Evolutionary conservation across 2,329 filamentous ascomycete genomes (phyloP).

Genomic region (Fusarium sarcochroum): DNA sequence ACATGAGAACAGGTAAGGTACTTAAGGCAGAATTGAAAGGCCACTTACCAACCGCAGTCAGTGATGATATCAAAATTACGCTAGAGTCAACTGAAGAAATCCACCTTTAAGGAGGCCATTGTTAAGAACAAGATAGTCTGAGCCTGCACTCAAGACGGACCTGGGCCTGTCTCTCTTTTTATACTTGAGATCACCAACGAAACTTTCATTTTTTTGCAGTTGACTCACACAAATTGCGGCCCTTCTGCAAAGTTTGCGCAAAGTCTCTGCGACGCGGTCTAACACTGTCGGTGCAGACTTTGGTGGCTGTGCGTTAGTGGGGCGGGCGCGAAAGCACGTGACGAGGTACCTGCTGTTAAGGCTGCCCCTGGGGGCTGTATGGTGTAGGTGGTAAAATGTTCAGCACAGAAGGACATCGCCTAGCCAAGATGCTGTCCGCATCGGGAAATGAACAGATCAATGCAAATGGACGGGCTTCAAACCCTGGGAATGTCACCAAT

Average conservation of each 20-base stretch:
- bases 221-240: neutral
- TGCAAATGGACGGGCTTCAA: neutral
- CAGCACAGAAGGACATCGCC: rapidly evolving
- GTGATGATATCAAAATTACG: neutral
- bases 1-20: neutral
- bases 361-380: neutral
- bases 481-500: neutral
- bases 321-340: neutral
- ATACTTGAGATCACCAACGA: neutral
- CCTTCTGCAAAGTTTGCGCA: neutral
- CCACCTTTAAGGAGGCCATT: neutral
- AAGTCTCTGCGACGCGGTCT: neutral
- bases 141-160: neutral
- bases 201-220: neutral
- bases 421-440: no score
- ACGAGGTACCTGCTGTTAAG: neutral
- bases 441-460: neutral
- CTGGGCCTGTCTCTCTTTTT: neutral
- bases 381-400: neutral
- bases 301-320: neutral
- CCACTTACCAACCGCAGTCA: slow-evolving; percentile 8
- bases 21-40: neutral
- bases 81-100: neutral
- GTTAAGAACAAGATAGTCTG: neutral
- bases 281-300: neutral